These are phyloP conservation scores for Climacium dendroides DNA, from an alignment of 225 moss, liverwort and hornwort genomes.

Conservation along the genomic window DNA sequence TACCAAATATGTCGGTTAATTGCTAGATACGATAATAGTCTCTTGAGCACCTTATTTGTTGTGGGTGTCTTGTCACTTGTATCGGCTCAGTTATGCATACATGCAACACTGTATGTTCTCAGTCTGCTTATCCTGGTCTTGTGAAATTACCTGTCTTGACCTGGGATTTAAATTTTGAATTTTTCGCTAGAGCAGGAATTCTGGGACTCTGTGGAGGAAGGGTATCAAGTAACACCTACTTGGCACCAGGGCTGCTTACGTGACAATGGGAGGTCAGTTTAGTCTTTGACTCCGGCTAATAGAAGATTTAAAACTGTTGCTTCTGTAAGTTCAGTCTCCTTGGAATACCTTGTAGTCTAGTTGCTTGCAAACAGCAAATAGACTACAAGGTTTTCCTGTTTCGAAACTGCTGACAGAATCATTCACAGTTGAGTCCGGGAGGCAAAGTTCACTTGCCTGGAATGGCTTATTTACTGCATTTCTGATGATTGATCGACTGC, in stretches of 20 bases:
- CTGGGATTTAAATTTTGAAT: not conserved
- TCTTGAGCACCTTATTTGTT: not conserved
- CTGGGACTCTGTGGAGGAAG: conserved; percentile 66
- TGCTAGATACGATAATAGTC: not conserved
- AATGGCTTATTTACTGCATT: not conserved
- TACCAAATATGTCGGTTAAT: not conserved
- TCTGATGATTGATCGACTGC: not conserved
- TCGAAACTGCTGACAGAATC: not conserved
- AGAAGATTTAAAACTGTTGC: not conserved
- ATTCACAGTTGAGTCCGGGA: not conserved
- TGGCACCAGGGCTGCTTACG: conserved; percentile 83
- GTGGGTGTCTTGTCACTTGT: not conserved
- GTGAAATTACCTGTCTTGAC: not conserved
- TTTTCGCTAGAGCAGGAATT: conserved; percentile 48
- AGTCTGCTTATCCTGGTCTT: not conserved
- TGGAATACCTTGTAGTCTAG: not conserved
- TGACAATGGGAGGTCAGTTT: conserved; percentile 64
- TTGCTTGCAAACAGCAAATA: not conserved
- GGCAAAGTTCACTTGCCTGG: not conserved
- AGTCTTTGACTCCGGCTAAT: not conserved
- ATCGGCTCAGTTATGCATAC: not conserved
- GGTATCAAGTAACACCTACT: conserved; percentile 86
- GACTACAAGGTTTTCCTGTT: not conserved
- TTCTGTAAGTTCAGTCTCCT: not conserved
- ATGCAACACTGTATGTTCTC: not conserved